A percentile compares a stretch with the other conserved stretches of the same genome.
phyloP scores from a whole-genome alignment of 257 asterid genomes.

The Orobanche coerulescens region DNA sequence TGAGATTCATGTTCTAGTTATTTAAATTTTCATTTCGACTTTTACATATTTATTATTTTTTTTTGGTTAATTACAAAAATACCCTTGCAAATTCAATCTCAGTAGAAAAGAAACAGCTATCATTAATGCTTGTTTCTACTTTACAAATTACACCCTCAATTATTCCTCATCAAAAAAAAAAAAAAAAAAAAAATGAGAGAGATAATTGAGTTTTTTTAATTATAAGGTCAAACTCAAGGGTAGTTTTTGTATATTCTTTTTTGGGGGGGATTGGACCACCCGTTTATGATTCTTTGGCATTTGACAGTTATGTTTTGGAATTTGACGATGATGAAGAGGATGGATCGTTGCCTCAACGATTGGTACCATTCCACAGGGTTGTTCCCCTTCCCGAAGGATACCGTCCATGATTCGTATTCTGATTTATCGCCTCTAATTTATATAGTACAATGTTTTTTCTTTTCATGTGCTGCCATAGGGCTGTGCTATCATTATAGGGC shows the following conservation, averaged over 20 bases:
- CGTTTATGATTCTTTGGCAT: background rate
- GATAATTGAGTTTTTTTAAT: background rate
- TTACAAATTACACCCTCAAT: too few relatives aligned
- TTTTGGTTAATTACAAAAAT: background rate
- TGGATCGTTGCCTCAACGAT: conserved; percentile 74
- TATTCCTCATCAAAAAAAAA: too few relatives aligned
- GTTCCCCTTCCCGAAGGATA: conserved; percentile 83
- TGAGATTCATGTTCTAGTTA: background rate
- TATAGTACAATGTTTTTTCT: background rate
- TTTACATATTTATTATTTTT: background rate
- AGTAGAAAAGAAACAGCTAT: too few relatives aligned
- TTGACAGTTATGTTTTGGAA: conserved; percentile 70
- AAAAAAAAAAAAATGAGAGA: too few relatives aligned
- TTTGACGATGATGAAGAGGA: conserved; percentile 97
- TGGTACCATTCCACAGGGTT: conserved; percentile 79
- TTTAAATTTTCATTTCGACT: background rate
- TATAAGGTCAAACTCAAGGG: background rate
- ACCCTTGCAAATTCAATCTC: too few relatives aligned
- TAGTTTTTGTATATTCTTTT: background rate
- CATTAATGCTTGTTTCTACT: too few relatives aligned
- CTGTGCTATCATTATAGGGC: too few relatives aligned
- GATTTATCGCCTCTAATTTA: background rate
- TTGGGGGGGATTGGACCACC: background rate
- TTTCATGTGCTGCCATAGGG: too few relatives aligned
- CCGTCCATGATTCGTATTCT: background rate